A percentile compares a stretch with the other conserved stretches of the same genome.
Evolutionary conservation across 2,329 filamentous ascomycete genomes (phyloP).

Genomic region (Ilyonectria robusta): DNA sequence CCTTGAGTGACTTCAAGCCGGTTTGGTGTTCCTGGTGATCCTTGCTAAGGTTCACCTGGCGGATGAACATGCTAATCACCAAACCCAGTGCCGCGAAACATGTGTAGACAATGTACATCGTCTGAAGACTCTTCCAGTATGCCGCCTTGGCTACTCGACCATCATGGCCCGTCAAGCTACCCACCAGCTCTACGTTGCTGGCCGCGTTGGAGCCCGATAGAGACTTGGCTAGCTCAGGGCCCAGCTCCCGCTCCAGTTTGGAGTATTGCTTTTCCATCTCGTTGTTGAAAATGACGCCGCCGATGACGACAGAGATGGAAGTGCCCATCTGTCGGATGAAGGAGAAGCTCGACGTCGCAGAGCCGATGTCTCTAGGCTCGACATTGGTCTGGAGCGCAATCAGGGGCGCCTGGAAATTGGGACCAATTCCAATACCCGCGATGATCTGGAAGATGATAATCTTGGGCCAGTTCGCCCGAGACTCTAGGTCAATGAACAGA

Average conservation of each 20-base stretch:
- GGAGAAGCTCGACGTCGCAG: conserved; percentile 76
- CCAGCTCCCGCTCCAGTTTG: conserved; percentile 64
- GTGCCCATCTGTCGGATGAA: conserved; percentile 80
- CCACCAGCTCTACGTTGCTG: conserved; percentile 71
- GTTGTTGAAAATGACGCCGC: conserved; percentile 86
- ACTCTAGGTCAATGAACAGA: conserved; percentile 72
- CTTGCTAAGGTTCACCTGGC: conserved; percentile 66
- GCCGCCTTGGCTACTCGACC: conserved; percentile 60
- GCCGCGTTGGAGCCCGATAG: conserved; percentile 73
- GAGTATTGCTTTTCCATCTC: conserved; percentile 72
- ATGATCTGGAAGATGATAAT: conserved; percentile 74
- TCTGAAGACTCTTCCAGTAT: conserved; percentile 65
- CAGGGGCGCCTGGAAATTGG: conserved; percentile 78
- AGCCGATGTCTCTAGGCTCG: conserved; percentile 74
- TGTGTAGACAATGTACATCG: conserved; percentile 72
- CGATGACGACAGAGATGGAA: conserved; percentile 78
- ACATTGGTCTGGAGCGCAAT: conserved; percentile 77
- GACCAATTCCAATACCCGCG: conserved; percentile 75
- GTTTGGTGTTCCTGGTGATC: conserved; percentile 72
- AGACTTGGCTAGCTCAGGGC: conserved; percentile 61
- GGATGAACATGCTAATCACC: conserved; percentile 62
- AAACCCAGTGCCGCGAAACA: conserved; percentile 64
- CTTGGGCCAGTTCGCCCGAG: conserved; percentile 67
- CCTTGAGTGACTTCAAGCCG: conserved; percentile 62
- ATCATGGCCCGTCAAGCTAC: conserved; percentile 62